Conservation (phyloP, 2,329 filamentous ascomycete genomes). For the Penicillium sp. region DNA sequence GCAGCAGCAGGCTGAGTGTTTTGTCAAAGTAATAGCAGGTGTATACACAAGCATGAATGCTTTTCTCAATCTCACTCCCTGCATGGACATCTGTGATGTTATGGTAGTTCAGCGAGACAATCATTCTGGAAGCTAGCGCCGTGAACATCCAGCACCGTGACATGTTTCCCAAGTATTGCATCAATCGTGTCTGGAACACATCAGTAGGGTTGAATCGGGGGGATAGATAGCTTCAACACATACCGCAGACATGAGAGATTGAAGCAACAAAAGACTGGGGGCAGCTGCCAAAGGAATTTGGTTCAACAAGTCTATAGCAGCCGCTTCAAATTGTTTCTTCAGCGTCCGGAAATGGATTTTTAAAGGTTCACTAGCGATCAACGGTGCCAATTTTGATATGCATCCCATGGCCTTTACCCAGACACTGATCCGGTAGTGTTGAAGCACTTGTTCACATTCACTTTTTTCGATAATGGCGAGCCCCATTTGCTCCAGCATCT, state of each 20-base stretch:
- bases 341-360: constrained; percentile 20
- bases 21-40: constrained; percentile 27
- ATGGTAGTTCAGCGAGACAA: constrained; percentile 26
- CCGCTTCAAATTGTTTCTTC: constrained; percentile 22
- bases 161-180: constrained; percentile 25
- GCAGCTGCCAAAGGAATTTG: constrained; percentile 19
- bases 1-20: constrained; percentile 24
- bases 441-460: constrained; percentile 20
- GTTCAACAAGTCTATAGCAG: constrained; percentile 21
- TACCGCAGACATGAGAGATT: constrained; percentile 25
- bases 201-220: neutral
- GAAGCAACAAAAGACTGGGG: constrained; percentile 23
- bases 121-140: constrained; percentile 16
- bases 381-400: constrained; percentile 22
- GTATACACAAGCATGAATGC: constrained; percentile 23
- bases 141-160: constrained; percentile 27
- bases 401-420: constrained; percentile 22
- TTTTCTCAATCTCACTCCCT: constrained; percentile 19
- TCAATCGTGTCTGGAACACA: constrained; percentile 17
- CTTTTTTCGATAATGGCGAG: constrained; percentile 24
- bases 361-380: constrained; percentile 18
- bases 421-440: constrained; percentile 22
- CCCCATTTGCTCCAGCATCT: constrained; percentile 24
- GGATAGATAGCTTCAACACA: neutral
- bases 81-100: constrained; percentile 21